phyloP scores from a whole-genome alignment of 139 green algal genomes.

The Diplosphaera chodatii region DNA sequence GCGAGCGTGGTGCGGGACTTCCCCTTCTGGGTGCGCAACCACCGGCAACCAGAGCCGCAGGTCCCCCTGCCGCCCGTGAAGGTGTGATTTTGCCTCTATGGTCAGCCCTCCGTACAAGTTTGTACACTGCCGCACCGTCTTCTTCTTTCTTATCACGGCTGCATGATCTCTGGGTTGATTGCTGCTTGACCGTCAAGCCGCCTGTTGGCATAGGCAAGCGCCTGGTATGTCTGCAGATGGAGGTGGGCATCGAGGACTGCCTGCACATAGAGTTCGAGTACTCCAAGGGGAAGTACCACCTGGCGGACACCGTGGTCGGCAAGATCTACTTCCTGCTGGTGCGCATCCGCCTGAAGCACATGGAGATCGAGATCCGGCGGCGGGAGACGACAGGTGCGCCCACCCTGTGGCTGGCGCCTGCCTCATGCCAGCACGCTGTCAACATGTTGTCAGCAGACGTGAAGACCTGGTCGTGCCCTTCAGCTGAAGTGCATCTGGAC shows the following conservation, averaged over 20 bases:
- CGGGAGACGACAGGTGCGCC: constrained; percentile 81
- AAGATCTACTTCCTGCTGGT: constrained; percentile 98
- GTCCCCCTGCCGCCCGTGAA: constrained; percentile 57
- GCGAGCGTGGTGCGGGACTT: constrained; percentile 75
- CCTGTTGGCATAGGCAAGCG: too few relatives aligned
- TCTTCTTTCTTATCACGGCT: too few relatives aligned
- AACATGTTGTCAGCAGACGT: too few relatives aligned
- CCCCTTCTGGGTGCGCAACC: constrained; percentile 83
- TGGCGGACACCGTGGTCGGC: constrained; percentile 88
- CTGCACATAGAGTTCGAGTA: constrained; percentile 99
- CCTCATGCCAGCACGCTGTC: too few relatives aligned
- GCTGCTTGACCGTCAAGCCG: too few relatives aligned
- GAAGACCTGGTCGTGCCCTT: too few relatives aligned
- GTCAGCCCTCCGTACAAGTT: too few relatives aligned
- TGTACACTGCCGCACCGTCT: too few relatives aligned
- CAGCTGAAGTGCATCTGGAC: too few relatives aligned
- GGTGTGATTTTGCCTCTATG: too few relatives aligned
- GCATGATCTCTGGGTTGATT: too few relatives aligned
- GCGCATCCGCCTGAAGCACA: constrained; percentile 98
- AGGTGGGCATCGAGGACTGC: constrained; percentile 99
- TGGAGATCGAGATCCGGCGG: constrained; percentile 97
- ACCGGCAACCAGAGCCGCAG: constrained; percentile 22
- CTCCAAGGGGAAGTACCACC: constrained; percentile 74
- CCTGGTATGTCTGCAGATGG: constrained; percentile 75
- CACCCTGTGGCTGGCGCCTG: too few relatives aligned